Percentiles rank a stretch among this genome's conserved stretches.
phyloP scores from a whole-genome alignment of 176 grass and related monocot species.

The Zoysia pacifica region DNA sequence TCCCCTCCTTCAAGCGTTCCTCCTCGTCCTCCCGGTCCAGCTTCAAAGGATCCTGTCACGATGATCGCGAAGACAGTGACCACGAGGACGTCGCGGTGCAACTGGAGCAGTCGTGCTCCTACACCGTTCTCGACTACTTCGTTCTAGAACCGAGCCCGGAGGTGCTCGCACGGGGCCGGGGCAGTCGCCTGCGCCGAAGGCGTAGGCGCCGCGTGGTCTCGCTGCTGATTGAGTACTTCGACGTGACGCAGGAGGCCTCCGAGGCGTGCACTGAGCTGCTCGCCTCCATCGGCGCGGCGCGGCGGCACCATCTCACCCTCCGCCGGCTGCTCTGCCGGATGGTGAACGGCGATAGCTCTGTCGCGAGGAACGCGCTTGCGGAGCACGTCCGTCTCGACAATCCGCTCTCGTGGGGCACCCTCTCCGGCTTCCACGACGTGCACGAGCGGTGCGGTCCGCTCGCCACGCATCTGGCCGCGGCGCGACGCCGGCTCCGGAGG shows the following conservation, averaged over 20 bases:
- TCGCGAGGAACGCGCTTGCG: constrained; percentile 26
- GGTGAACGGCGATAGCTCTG: not conserved
- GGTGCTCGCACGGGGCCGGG: constrained; percentile 1
- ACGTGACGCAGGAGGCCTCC: constrained; percentile 62
- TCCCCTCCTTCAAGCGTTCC: constrained; percentile 10
- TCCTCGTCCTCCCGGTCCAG: not conserved
- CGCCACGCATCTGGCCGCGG: constrained; percentile 33
- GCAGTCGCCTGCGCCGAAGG: not conserved
- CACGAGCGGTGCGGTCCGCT: constrained; percentile 55
- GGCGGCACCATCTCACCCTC: constrained; percentile 55
- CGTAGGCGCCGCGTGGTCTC: not conserved
- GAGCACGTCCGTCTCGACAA: constrained; percentile 54
- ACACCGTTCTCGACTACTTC: constrained; percentile 42
- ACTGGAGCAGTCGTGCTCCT: constrained; percentile 39
- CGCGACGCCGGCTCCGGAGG: constrained; percentile 36
- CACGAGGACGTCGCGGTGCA: not conserved
- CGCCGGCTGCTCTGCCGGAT: constrained; percentile 48
- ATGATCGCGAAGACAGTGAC: not conserved
- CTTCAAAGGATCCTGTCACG: not conserved
- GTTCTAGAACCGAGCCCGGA: constrained; percentile 66
- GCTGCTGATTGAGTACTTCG: constrained; percentile 72
- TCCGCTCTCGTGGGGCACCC: constrained; percentile 47
- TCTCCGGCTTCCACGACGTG: constrained; percentile 45
- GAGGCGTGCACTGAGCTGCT: constrained; percentile 64
- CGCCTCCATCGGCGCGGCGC: constrained; percentile 45